phyloP scores from a whole-genome alignment of 2,329 filamentous ascomycete species.

The Fonsecaea erecta region DNA sequence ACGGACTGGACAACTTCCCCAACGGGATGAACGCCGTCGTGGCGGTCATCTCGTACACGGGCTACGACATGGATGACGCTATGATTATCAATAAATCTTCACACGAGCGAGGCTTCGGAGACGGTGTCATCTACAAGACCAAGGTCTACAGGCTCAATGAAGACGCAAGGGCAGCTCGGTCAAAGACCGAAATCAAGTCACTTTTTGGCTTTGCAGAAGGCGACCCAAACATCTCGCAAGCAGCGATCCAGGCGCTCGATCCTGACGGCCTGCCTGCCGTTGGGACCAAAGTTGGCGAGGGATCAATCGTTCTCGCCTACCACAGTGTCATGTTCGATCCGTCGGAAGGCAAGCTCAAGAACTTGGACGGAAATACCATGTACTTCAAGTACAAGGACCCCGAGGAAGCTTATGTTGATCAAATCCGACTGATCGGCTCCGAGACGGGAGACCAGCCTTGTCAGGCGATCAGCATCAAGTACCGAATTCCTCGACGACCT shows the following conservation, averaged over 20 bases:
- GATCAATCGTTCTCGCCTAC: conserved; percentile 85
- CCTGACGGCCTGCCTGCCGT: conserved; percentile 84
- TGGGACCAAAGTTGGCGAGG: conserved; percentile 76
- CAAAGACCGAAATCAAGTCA: conserved; percentile 72
- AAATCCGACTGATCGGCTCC: conserved; percentile 85
- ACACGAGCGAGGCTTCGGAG: conserved; percentile 91
- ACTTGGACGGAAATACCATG: conserved; percentile 82
- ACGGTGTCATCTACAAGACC: conserved; percentile 97
- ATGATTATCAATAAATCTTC: conserved; percentile 99
- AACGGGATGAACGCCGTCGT: conserved; percentile 96
- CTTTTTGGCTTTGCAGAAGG: conserved; percentile 83
- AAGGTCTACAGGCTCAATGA: conserved; percentile 89
- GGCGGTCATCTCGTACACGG: conserved; percentile 97
- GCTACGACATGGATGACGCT: conserved; percentile 99
- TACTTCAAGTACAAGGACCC: conserved; percentile 94
- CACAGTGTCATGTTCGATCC: conserved; percentile 82
- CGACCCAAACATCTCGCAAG: conserved; percentile 61
- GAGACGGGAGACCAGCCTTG: conserved; percentile 81
- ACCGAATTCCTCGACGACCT: conserved; percentile 85
- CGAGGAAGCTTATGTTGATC: conserved; percentile 87
- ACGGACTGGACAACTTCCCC: conserved; percentile 97
- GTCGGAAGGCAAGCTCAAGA: conserved; percentile 73
- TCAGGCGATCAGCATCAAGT: conserved; percentile 89
- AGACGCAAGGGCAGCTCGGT: conserved; percentile 65
- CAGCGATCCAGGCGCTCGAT: conserved; percentile 75